Evolutionary conservation across 495 filamentous ascomycete species (phyloP).

Genomic region (Hyphodiscus hymeniophilus): DNA sequence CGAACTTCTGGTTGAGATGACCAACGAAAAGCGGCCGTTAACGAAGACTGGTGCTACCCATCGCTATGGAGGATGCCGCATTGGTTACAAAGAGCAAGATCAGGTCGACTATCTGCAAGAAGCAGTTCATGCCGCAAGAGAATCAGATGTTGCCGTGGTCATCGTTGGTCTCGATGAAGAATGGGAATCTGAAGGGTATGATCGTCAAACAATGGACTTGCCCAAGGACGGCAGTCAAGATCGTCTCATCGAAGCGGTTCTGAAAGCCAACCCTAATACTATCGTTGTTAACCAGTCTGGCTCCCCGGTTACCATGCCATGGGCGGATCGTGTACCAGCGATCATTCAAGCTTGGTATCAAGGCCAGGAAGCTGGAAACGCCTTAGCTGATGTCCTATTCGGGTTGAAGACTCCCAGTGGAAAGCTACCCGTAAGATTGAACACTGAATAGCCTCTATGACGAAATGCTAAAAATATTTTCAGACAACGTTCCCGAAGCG

Average conservation of each 20-base stretch:
- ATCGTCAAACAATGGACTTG: slow-evolving; percentile 76
- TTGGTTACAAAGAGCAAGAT: slow-evolving; percentile 65
- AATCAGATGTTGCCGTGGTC: slow-evolving; percentile 68
- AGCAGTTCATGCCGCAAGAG: slow-evolving; percentile 58
- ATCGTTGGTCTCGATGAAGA: slow-evolving; percentile 75
- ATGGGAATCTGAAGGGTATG: slow-evolving; percentile 85
- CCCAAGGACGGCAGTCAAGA: slow-evolving; percentile 64
- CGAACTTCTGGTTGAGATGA: slow-evolving; percentile 47
- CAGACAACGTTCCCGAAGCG: slow-evolving; percentile 72
- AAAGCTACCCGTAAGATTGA: slow-evolving; percentile 43
- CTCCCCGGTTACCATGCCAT: slow-evolving; percentile 80
- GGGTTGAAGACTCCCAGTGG: slow-evolving; percentile 58
- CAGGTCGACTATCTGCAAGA: slow-evolving; percentile 61
- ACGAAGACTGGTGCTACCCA: slow-evolving; percentile 46
- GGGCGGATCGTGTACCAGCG: slow-evolving; percentile 58
- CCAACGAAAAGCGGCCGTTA: slow-evolving; percentile 51
- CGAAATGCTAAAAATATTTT: slow-evolving; percentile 36
- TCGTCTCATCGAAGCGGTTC: slow-evolving; percentile 59
- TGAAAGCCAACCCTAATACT: slow-evolving; percentile 62
- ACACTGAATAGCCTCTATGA: slow-evolving; percentile 27
- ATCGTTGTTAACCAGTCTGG: slow-evolving; percentile 79
- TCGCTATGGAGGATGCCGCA: slow-evolving; percentile 65
- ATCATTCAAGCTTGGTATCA: slow-evolving; percentile 68
- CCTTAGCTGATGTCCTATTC: slow-evolving; percentile 59
- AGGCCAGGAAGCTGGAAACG: slow-evolving; percentile 61